phyloP scores from a whole-genome alignment of 257 asterid genomes.

The Solanum gracilifrons region DNA sequence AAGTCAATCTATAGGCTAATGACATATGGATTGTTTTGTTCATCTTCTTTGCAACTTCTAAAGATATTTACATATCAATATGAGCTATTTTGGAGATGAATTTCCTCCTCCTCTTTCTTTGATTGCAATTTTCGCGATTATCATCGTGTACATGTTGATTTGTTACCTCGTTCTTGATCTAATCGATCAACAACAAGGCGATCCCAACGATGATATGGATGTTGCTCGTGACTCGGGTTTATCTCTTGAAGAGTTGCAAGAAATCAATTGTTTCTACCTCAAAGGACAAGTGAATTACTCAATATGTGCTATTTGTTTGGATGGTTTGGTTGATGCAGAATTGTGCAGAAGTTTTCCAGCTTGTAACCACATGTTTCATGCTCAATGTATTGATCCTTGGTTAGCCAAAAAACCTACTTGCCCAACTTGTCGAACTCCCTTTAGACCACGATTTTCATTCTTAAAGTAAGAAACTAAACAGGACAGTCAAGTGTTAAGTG shows the following conservation, averaged over 20 bases:
- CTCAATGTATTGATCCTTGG: constrained; percentile 62
- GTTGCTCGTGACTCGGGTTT: constrained; percentile 13
- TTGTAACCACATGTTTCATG: constrained; percentile 55
- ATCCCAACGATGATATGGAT: not conserved
- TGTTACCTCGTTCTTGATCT: constrained; percentile 39
- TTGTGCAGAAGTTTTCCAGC: constrained; percentile 44
- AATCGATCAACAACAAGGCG: constrained; percentile 13
- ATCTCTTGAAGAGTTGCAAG: constrained; percentile 36
- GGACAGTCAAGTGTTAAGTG: not conserved
- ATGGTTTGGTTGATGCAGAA: constrained; percentile 19
- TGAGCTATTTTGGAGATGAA: constrained; percentile 21
- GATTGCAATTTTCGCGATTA: constrained; percentile 25
- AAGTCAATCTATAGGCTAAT: not conserved
- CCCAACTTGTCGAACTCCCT: constrained; percentile 44
- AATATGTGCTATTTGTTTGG: constrained; percentile 49
- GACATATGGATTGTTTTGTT: not conserved
- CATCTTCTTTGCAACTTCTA: not conserved
- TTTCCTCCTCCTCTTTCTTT: constrained; percentile 41
- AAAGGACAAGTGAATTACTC: constrained; percentile 8
- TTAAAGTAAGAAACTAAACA: not conserved
- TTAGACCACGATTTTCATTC: constrained; percentile 4
- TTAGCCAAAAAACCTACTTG: constrained; percentile 37
- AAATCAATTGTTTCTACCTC: constrained; percentile 25
- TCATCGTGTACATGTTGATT: constrained; percentile 25
- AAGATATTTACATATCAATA: not conserved